A percentile compares a stretch with the other conserved stretches of the same genome.
Evolutionary conservation across 768 basidiomycete species (phyloP).

Genomic region (Rickenella mellea): DNA sequence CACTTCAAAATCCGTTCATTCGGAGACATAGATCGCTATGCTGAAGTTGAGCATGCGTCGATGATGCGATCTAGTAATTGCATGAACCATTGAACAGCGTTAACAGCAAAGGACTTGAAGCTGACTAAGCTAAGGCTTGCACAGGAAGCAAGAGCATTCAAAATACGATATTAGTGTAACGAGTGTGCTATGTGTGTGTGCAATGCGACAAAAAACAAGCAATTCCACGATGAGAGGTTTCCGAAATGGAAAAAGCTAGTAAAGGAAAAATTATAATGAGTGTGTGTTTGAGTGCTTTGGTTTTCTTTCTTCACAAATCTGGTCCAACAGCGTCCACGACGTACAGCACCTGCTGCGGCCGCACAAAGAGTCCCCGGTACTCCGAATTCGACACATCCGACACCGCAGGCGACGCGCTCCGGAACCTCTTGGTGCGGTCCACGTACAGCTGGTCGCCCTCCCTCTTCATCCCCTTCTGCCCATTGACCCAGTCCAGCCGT

Average conservation of each 20-base stretch:
- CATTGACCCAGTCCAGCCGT: conserved; percentile 29
- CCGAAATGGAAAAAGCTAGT: background rate
- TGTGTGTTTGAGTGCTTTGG: background rate
- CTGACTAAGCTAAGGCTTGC: no score
- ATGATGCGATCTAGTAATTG: no score
- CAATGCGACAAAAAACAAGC: background rate
- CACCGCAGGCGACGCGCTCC: conserved; percentile 58
- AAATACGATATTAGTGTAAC: no score
- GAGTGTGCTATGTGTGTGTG: no score
- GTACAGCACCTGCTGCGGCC: conserved; percentile 81
- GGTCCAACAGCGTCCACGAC: conserved; percentile 75
- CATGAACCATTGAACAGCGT: no score
- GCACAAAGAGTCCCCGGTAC: conserved; percentile 67
- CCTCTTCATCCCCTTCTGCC: conserved; percentile 31
- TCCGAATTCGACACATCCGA: conserved; percentile 52
- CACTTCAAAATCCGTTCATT: no score
- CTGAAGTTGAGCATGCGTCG: no score
- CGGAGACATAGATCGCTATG: no score
- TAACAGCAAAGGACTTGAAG: no score
- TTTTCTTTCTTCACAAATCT: conserved; percentile 50
- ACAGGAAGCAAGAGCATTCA: no score
- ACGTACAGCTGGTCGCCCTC: conserved; percentile 46
- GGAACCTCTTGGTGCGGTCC: conserved; percentile 45
- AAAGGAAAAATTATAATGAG: background rate
- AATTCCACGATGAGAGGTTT: background rate